Evolutionary conservation across 148 eudicot genomes (phyloP).

Genomic region (Talinum fruticosum): DNA sequence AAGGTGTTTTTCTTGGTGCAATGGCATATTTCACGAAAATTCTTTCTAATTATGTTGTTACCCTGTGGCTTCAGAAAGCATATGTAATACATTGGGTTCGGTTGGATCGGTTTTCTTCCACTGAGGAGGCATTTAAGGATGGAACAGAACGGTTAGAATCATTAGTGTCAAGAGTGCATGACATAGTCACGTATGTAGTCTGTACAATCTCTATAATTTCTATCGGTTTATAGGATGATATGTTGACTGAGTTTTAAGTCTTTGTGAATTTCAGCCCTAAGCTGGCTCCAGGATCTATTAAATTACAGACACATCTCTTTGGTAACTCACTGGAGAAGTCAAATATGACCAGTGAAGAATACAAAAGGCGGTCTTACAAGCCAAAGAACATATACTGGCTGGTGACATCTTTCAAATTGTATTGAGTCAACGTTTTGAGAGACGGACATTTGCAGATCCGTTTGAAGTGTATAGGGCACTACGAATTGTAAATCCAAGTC

Average conservation of each 20-base stretch:
- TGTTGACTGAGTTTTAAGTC: conserved; percentile 7
- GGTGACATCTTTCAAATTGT: conserved; percentile 99
- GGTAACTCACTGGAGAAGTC: conserved; percentile 68
- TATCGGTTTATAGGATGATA: neutral
- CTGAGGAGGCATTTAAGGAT: conserved; percentile 75
- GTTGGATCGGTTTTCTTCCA: conserved; percentile 66
- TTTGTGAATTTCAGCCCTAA: conserved; percentile 62
- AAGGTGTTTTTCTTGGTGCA: neutral
- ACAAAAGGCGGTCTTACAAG: conserved; percentile 77
- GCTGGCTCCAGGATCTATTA: conserved; percentile 78
- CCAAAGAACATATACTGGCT: conserved; percentile 97
- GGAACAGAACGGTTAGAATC: conserved; percentile 61
- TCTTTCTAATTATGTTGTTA: neutral
- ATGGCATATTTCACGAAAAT: neutral
- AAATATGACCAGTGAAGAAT: conserved; percentile 76
- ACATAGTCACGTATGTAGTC: conserved; percentile 66
- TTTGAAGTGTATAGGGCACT: conserved; percentile 86
- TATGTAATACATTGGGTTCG: conserved; percentile 91
- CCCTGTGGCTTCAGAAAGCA: conserved; percentile 51
- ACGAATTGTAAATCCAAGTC: conserved; percentile 85
- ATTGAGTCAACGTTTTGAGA: conserved; percentile 82
- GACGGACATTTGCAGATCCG: conserved; percentile 80
- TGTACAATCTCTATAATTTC: neutral
- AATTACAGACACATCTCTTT: conserved; percentile 63
- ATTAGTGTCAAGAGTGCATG: conserved; percentile 78